phyloP scores from a whole-genome alignment of 2,329 filamentous ascomycete species.

The Fusarium begoniae region DNA sequence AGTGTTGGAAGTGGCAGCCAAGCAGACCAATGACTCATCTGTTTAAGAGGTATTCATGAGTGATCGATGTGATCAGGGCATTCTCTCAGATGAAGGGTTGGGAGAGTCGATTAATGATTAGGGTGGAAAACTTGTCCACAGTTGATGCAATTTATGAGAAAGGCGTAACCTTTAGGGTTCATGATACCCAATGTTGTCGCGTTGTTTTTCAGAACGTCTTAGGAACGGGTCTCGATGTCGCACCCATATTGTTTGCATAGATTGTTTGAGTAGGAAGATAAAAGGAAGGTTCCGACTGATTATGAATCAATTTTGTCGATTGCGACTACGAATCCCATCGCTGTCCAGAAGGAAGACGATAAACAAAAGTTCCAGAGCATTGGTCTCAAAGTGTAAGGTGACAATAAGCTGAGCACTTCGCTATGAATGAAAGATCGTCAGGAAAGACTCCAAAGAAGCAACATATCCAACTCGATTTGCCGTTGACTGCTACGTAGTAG shows the following conservation, averaged over 20 bases:
- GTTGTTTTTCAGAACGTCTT: neutral
- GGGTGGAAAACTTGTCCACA: neutral
- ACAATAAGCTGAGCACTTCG: neutral
- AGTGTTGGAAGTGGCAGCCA: neutral
- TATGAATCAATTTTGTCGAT: neutral
- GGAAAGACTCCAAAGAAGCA: neutral
- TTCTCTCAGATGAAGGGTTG: neutral
- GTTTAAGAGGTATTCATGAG: neutral
- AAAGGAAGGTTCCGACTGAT: neutral
- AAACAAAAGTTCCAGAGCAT: conserved; percentile 13
- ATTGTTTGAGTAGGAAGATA: neutral
- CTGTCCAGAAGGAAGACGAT: neutral
- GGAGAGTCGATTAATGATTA: neutral
- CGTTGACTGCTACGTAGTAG: neutral
- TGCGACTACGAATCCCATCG: neutral
- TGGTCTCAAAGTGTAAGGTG: neutral
- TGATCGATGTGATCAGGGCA: neutral
- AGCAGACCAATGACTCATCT: neutral
- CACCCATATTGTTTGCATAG: neutral
- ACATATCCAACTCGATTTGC: too few relatives aligned
- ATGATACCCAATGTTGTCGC: neutral
- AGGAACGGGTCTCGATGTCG: neutral
- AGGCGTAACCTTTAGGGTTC: neutral
- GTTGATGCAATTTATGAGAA: neutral
- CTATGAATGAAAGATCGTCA: neutral